Evolutionary conservation across 2,329 filamentous ascomycete species (phyloP), one percentile per base, ranked within the genome.

Genomic region (Botrytis galanthina): DNA sequence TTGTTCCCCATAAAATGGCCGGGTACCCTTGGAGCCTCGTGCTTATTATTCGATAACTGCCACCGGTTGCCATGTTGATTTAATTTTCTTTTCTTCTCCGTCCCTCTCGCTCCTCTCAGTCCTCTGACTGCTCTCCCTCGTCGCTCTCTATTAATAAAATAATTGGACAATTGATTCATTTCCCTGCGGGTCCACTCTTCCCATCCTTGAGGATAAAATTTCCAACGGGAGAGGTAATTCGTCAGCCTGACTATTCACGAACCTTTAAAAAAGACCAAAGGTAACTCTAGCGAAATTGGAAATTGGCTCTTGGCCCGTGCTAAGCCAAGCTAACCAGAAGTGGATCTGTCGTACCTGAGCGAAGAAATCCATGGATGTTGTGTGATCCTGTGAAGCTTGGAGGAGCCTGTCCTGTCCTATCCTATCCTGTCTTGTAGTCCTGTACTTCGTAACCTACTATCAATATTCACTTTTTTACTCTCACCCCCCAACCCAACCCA

Each of bases 241-340:
- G 70, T 72, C 70, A 60, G 62, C 62, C 60, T 29, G 42, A 44
- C 70, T 71, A 48, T 71, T n/a, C 46, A 66, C 60, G 48, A 71
- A 57, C 35, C 44, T 64, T 32, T 7, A 51, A 71, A 51, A 37
- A 57, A 32, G 59, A 61, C 39, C 39, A 37, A 44, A 61, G 42
- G 68, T 64, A 35, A 72, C 46, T 54, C 70, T 72, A 72, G 70
- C 70, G 70, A 72, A 59, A 72, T 72, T 72, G 54, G 70, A 67
- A 72, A 67, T 72, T 67, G 51, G 70, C 2, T 44, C 26, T 62
- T 71, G 69, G 69, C 44, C 69, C 59, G 69, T 71, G 69, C 37
- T 32, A 35, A 69, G 18, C 48, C 35, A 54, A 70, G 39, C 48
- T 69, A 69, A 42, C 48, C 48, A 22, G 18, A 66, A 57, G n/a